phyloP scores from a whole-genome alignment of 2,329 filamentous ascomycete genomes.

The Graphium sp. region DNA sequence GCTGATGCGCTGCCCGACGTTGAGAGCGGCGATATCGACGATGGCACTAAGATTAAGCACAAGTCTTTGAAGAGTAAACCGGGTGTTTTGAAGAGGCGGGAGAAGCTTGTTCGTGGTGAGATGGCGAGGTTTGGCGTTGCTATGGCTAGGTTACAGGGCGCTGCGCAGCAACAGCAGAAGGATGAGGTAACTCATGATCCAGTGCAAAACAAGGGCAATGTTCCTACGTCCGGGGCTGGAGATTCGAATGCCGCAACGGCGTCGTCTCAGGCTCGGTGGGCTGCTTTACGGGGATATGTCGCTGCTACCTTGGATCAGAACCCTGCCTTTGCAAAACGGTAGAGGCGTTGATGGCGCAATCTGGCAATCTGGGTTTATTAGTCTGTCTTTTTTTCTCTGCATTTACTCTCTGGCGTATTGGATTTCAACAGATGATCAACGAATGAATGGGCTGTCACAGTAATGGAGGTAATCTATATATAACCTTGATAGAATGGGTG shows the following conservation, averaged over 20 bases:
- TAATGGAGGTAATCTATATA: too few relatives aligned
- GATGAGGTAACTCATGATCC: constrained; percentile 6
- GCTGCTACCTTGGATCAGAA: constrained; percentile 81
- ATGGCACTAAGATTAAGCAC: constrained; percentile 50
- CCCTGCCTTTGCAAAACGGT: constrained; percentile 41
- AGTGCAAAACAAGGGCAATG: constrained; percentile 1
- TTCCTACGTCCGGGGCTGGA: too few relatives aligned
- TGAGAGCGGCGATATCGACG: constrained; percentile 23
- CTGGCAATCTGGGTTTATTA: too few relatives aligned
- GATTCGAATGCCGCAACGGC: constrained; percentile 8
- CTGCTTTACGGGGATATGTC: constrained; percentile 69
- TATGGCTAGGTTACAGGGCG: constrained; percentile 49
- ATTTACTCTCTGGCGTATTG: too few relatives aligned
- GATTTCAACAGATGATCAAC: too few relatives aligned
- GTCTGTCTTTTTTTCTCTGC: too few relatives aligned
- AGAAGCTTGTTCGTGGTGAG: constrained; percentile 63
- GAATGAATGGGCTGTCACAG: too few relatives aligned
- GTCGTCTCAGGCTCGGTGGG: constrained; percentile 50
- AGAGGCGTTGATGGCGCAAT: constrained; percentile 1
- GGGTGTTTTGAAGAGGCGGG: constrained; percentile 71
- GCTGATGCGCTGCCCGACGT: constrained; percentile 64
- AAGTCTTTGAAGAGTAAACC: constrained; percentile 59
- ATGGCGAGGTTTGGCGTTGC: constrained; percentile 72
- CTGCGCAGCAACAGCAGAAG: too few relatives aligned
- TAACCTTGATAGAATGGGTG: too few relatives aligned